Evolutionary conservation across 495 filamentous ascomycete species (phyloP), one percentile per base, ranked within the genome.

Genomic region (Daldinia bambusicola): DNA sequence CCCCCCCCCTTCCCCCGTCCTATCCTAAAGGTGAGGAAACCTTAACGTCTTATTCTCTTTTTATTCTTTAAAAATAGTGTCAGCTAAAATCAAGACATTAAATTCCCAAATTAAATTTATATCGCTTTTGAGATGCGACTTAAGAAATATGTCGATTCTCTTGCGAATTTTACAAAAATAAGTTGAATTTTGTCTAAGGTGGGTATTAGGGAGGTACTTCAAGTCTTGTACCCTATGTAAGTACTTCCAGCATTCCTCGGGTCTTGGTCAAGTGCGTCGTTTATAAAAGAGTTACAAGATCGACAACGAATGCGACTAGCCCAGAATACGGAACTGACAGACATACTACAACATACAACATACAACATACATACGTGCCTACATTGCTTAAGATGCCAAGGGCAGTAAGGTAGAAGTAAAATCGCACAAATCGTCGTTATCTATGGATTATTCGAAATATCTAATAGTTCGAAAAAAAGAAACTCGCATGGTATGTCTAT

Each of bases 241-340:
- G 53, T 22, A 45, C 22, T 31, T 55, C 26, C 34, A 32, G 55
- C 69, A 72, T 72, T 72, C 69, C 64, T 72, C 55, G 63, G 66
- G 64, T 62, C 65, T 20, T 71, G 32, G 58, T 58, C 61, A 63
- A 60, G 36, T 67, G 55, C 64, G 60, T 41, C 64, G 70, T 63
- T 72, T 72, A 64, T 60, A 63, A 67, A 65, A 72, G 61, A 26
- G 1, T 64, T 65, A 63, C 63, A 67, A 63, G 69, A 72, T 72
- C 69, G 69, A 63, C 69, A 67, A 43, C 60, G 50, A 68, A 72
- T 72, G 64, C 69, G 65, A 67, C 69, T 68, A 67, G 64, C 60
- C 62, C 34, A 41, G 26, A 63, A 34, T 20, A 63, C 26, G 12
- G 48, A 38, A 65, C 31, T 55, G n/a, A 26, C 26, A 26, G 1